Conservation (phyloP, 78 protist genomes). For the Dictyostelium intermedium region DNA sequence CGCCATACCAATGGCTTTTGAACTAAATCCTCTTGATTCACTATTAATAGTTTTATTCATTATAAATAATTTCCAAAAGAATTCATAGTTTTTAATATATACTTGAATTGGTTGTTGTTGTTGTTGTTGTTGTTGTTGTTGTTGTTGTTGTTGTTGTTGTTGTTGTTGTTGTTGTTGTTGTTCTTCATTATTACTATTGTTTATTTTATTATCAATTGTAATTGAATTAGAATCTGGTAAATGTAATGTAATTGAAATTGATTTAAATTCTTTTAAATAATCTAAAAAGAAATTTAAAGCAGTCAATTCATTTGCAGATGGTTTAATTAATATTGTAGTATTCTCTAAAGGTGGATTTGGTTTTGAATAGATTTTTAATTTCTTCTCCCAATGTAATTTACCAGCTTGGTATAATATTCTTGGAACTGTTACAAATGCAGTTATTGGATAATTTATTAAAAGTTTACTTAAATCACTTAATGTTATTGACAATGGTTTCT, state of each 20-base stretch:
- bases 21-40: constrained; percentile 15
- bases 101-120: constrained; percentile 4
- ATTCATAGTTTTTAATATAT: constrained; percentile 15
- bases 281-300: neutral
- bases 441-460: constrained; percentile 1
- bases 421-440: constrained; percentile 23
- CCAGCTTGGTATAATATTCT: constrained; percentile 62
- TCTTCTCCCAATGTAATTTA: constrained; percentile 24
- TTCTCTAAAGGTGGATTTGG: constrained; percentile 57
- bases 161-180: neutral
- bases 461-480: neutral
- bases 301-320: neutral
- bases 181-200: neutral
- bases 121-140: too few species aligned
- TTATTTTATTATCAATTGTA: neutral
- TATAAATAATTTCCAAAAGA: constrained; percentile 54
- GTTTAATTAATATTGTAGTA: constrained; percentile 32
- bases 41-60: neutral
- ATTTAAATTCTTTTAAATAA: neutral
- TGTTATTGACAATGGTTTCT: neutral
- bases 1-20: constrained; percentile 58
- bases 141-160: neutral
- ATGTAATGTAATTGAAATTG: neutral
- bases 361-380: constrained; percentile 35
- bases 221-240: neutral